Base-by-base conservation (phyloP, 2,329 filamentous ascomycete species). In the Dryadomyces sulphureus region DNA sequence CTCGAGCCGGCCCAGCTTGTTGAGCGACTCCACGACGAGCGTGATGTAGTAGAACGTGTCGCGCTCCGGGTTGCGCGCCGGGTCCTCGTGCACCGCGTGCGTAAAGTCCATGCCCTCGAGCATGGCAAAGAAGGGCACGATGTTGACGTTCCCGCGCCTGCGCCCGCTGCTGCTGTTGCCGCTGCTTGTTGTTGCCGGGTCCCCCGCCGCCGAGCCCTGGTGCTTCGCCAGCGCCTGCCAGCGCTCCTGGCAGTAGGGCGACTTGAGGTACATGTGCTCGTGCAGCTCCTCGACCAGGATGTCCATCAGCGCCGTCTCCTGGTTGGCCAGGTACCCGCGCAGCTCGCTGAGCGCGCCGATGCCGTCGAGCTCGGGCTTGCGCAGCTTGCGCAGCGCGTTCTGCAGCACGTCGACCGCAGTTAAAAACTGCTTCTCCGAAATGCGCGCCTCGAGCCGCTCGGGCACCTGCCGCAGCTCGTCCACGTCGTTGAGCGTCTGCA, bases 211-310 rank as follows among this genome's bases (percentile, higher is more conserved):
- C 19, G 53, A 22, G 4, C 75, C 70, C 52, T 84, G 80, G 34
- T 73, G 75, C 54, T 81, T 82, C 34, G 81, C 73, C 49, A 94
- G 77, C 48, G 75, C 76, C 62, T 94, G 93, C 92, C 92, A 98
- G 54, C 92, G 74, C 59, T 94, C 87, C 59, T 94, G 88, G 59
- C 90, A 96, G 60, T 98, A 98, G 0, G 90, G 92, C 4, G 90
- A 96, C 60, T 96, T 96, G 35, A 98, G 77, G 59, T 98, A 98
- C 4, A 98, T 72, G 63, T 98, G 92, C 60, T 94, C 92, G 59
- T 98, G 92, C 30, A 98, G 70, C 62, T 98, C 92, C 60, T 98
- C 92, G n/a, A 96, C 80, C 47, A 98, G 62, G 45, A 96, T 96
- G 58, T 98, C 92, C 57, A 90, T 90, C 52, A 98, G 66, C 0